phyloP scores from a whole-genome alignment of 2,329 filamentous ascomycete genomes.

The Arthrinium phaeospermum region DNA sequence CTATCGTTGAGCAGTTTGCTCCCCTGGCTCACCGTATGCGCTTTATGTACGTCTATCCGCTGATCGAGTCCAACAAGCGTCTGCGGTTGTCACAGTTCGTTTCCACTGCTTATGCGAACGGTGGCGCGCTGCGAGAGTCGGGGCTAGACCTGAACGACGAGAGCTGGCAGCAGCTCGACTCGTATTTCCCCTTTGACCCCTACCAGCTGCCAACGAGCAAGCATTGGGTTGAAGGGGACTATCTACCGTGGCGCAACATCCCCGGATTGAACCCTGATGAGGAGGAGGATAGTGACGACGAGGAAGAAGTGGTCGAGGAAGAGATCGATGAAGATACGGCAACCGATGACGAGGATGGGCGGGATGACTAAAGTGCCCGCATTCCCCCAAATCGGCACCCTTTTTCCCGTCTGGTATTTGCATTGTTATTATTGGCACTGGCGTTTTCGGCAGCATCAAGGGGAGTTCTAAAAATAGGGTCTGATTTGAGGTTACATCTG shows the following conservation, averaged over 20 bases:
- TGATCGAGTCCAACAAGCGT: conserved; percentile 92
- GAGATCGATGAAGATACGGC: conserved; percentile 57
- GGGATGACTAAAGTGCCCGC: conserved; percentile 40
- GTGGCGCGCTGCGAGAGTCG: conserved; percentile 60
- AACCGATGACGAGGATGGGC: conserved; percentile 54
- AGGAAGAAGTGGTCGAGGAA: conserved; percentile 34
- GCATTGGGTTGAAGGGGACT: conserved; percentile 85
- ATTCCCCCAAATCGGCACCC: not conserved
- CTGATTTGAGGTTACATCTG: conserved; percentile 4
- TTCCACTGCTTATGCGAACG: conserved; percentile 59
- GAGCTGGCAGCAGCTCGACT: conserved; percentile 83
- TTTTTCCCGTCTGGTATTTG: conserved; percentile 6
- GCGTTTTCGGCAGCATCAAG: conserved; percentile 22
- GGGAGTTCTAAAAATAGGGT: conserved; percentile 5
- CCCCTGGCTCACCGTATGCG: conserved; percentile 83
- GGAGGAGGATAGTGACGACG: conserved; percentile 57
- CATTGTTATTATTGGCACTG: conserved; percentile 13
- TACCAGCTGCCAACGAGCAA: conserved; percentile 89
- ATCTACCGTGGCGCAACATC: conserved; percentile 79
- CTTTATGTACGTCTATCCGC: conserved; percentile 87
- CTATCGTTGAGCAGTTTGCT: conserved; percentile 91
- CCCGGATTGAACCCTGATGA: conserved; percentile 68
- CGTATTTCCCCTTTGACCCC: conserved; percentile 97
- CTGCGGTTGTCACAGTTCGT: conserved; percentile 78
- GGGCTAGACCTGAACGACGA: conserved; percentile 67